A percentile compares a stretch with the other conserved stretches of the same genome.
Evolutionary conservation across 1,139 yeast genomes (phyloP).

Genomic region (Meyerozyma elateridarum): DNA sequence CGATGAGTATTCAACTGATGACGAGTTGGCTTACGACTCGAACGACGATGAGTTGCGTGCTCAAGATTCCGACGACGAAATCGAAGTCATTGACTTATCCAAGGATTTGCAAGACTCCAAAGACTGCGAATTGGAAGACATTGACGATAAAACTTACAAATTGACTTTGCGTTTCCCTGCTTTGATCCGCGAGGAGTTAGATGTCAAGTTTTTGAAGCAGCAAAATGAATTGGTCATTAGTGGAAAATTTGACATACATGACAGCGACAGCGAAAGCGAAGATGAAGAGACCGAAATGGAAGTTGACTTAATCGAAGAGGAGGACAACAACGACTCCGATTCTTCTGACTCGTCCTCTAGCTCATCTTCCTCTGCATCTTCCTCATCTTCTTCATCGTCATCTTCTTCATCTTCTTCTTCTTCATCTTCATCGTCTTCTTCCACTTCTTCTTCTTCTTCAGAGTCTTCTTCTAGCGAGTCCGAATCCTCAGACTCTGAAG

Average conservation of each 20-base stretch:
- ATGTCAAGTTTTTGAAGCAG: slow-evolving; percentile 37
- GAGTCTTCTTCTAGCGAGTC: slow-evolving; percentile 7
- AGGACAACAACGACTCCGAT: slow-evolving; percentile 9
- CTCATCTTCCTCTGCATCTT: slow-evolving; percentile 12
- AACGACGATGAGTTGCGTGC: slow-evolving; percentile 15
- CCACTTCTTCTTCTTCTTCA: slow-evolving; percentile 11
- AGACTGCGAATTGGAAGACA: slow-evolving; percentile 41
- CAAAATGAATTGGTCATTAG: slow-evolving; percentile 41
- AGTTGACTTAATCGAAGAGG: slow-evolving; percentile 9
- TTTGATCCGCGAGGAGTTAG: slow-evolving; percentile 38
- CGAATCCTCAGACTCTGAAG: slow-evolving; percentile 13
- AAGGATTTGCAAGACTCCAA: slow-evolving; percentile 42
- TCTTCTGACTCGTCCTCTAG: slow-evolving; percentile 12
- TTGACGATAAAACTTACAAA: slow-evolving; percentile 38
- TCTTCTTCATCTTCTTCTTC: slow-evolving; percentile 13
- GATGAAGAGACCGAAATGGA: slow-evolving; percentile 15
- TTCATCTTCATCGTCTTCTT: slow-evolving; percentile 11
- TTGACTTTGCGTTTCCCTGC: slow-evolving; percentile 43
- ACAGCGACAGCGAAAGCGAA: slow-evolving; percentile 14
- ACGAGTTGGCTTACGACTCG: slow-evolving; percentile 33
- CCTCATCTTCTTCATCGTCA: slow-evolving; percentile 11
- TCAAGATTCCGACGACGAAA: slow-evolving; percentile 28
- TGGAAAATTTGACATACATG: slow-evolving; percentile 38
- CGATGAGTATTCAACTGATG: slow-evolving; percentile 37
- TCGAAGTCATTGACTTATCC: slow-evolving; percentile 38